Percentiles rank a stretch among this genome's conserved stretches.
phyloP scores from a whole-genome alignment of 2,329 filamentous ascomycete species.

The Thelonectria rubi region DNA sequence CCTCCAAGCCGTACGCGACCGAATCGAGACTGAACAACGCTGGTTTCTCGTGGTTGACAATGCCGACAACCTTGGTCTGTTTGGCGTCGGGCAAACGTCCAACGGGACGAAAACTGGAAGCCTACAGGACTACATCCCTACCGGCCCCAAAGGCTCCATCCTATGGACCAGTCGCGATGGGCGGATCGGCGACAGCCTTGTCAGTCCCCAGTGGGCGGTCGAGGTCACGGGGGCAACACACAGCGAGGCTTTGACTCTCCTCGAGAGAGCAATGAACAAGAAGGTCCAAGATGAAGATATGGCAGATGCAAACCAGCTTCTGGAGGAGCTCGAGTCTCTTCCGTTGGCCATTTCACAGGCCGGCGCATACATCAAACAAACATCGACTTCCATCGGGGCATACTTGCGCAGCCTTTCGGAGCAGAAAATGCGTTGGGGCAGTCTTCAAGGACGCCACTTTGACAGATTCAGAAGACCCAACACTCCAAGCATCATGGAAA shows the following conservation, averaged over 20 bases:
- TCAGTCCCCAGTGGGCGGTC: not conserved
- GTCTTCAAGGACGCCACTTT: not conserved
- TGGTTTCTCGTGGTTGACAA: slow-evolving; percentile 10
- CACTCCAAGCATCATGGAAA: not conserved
- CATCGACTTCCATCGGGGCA: not conserved
- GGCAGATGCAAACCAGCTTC: not conserved
- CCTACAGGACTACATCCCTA: not conserved
- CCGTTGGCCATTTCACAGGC: not conserved
- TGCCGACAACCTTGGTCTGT: not conserved
- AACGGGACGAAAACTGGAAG: not conserved
- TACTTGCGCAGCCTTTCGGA: not conserved
- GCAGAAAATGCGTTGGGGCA: not conserved
- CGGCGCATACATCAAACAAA: not conserved
- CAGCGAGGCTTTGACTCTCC: not conserved
- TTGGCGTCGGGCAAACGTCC: not conserved
- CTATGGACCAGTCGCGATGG: not conserved
- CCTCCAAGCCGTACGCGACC: slow-evolving; percentile 1
- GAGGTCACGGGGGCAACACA: not conserved
- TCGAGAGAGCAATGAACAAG: not conserved
- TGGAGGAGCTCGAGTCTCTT: not conserved
- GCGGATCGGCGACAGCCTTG: not conserved
- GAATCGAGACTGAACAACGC: slow-evolving; percentile 9
- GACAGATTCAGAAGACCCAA: not conserved
- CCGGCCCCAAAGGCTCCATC: not conserved
- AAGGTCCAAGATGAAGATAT: not conserved